A percentile compares a stretch with the other conserved stretches of the same genome.
These are phyloP conservation scores for Lodderomyces margitis DNA, from an alignment of 1,139 yeast species.

Conservation along the genomic window DNA sequence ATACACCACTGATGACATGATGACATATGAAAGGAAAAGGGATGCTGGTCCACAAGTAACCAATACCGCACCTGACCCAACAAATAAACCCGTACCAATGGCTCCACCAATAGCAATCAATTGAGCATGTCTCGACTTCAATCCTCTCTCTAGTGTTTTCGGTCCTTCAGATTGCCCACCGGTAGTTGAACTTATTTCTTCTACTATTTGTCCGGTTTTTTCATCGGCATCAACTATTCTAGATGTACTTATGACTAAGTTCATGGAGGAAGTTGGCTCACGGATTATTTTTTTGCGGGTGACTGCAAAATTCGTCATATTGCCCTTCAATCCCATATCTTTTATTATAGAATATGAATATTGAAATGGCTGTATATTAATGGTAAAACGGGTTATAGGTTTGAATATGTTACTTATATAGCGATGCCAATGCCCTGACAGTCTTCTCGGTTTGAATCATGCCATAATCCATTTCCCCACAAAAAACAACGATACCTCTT, in stretches of 20 bases:
- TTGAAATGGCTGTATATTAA: too few species aligned
- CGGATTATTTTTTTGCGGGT: conserved; percentile 8
- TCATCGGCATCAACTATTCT: conserved; percentile 31
- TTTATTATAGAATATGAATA: not conserved
- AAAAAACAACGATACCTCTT: too few species aligned
- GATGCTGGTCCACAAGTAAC: conserved; percentile 53
- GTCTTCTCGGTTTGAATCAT: too few species aligned
- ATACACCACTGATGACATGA: conserved; percentile 53
- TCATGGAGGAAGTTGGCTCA: conserved; percentile 20
- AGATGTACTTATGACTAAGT: conserved; percentile 34
- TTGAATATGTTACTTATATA: too few species aligned
- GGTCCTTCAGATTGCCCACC: conserved; percentile 18
- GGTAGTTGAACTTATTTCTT: conserved; percentile 22
- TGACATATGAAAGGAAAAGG: conserved; percentile 46
- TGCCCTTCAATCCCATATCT: conserved; percentile 8
- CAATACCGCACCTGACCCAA: conserved; percentile 50
- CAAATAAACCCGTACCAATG: conserved; percentile 42
- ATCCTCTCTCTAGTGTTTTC: conserved; percentile 31
- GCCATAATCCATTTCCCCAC: too few species aligned
- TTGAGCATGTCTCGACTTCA: conserved; percentile 38
- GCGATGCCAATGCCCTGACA: too few species aligned
- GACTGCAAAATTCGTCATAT: conserved; percentile 1
- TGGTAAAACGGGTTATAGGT: too few species aligned
- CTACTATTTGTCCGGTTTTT: conserved; percentile 24
- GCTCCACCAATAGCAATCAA: conserved; percentile 41